Conservation (phyloP, 1,139 yeast species). For the Meyerozyma elateridarum region DNA sequence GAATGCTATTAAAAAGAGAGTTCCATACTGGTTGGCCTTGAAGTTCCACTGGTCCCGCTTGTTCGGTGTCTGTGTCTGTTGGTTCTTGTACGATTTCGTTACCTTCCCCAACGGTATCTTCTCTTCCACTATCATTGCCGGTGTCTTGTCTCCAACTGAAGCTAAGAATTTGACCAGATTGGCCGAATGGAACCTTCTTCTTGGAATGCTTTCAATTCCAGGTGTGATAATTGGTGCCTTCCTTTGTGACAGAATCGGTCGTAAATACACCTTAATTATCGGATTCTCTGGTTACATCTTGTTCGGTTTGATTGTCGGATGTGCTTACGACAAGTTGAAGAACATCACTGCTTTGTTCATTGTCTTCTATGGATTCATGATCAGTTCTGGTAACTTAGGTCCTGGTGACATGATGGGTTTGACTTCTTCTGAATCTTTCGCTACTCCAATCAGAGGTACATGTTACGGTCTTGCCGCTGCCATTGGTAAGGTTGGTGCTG, state of each 20-base stretch:
- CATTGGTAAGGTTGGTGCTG: conserved; percentile 48
- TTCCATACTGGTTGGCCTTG: conserved; percentile 50
- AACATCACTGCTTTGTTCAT: conserved; percentile 52
- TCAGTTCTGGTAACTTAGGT: conserved; percentile 63
- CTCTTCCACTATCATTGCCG: conserved; percentile 47
- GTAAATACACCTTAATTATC: conserved; percentile 53
- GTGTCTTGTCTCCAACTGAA: conserved; percentile 32
- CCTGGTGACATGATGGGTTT: conserved; percentile 77
- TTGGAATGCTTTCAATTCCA: conserved; percentile 51
- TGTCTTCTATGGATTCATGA: conserved; percentile 55
- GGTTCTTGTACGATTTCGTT: conserved; percentile 63
- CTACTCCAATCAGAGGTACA: conserved; percentile 75
- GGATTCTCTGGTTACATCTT: conserved; percentile 36
- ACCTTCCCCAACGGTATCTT: conserved; percentile 65
- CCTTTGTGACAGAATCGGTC: conserved; percentile 49
- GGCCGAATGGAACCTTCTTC: conserved; percentile 56
- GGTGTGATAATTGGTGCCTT: conserved; percentile 57
- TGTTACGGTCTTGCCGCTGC: conserved; percentile 47
- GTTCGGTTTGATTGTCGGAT: conserved; percentile 56
- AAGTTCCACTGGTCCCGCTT: conserved; percentile 53
- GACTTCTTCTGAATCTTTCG: conserved; percentile 62
- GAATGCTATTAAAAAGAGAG: conserved; percentile 43
- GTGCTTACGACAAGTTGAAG: conserved; percentile 44
- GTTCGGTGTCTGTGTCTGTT: conserved; percentile 53
- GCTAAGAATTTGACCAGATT: conserved; percentile 35